These are phyloP conservation scores for Suillus occidentalis DNA, from an alignment of 768 basidiomycete species.

Conservation along the genomic window DNA sequence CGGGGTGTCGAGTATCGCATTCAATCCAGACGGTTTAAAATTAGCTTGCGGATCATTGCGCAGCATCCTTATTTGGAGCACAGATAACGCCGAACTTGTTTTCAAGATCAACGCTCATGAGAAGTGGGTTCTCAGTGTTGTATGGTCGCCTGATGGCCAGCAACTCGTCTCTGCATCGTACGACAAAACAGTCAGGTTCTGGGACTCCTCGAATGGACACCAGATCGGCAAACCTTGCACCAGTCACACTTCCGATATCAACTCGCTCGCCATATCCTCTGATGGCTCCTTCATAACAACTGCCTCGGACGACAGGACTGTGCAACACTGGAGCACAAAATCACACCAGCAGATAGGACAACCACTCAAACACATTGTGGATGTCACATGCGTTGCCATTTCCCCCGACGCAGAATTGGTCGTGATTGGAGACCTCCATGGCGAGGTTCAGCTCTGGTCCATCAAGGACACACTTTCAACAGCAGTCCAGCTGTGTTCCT, in stretches of 20 bases:
- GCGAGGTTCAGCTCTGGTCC: neutral
- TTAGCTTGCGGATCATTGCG: neutral
- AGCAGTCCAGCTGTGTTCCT: neutral
- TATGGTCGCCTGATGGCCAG: neutral
- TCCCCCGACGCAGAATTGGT: neutral
- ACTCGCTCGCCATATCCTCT: neutral
- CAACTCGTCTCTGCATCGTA: neutral
- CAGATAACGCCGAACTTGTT: neutral
- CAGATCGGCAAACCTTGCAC: neutral
- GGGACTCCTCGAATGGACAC: neutral
- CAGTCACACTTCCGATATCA: neutral
- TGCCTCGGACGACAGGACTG: neutral
- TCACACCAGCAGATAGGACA: neutral
- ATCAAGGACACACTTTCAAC: neutral
- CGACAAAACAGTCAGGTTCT: neutral
- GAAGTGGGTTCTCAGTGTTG: neutral
- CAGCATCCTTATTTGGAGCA: neutral
- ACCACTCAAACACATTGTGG: neutral
- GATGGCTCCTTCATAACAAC: neutral
- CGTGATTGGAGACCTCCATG: neutral
- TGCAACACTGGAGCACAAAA: neutral
- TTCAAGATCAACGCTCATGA: neutral
- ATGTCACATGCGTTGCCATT: neutral
- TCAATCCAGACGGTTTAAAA: neutral
- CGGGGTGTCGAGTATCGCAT: neutral